Evolutionary conservation across 1,284 basidiomycete genomes (phyloP).

Genomic region (Albatrellus sp.): DNA sequence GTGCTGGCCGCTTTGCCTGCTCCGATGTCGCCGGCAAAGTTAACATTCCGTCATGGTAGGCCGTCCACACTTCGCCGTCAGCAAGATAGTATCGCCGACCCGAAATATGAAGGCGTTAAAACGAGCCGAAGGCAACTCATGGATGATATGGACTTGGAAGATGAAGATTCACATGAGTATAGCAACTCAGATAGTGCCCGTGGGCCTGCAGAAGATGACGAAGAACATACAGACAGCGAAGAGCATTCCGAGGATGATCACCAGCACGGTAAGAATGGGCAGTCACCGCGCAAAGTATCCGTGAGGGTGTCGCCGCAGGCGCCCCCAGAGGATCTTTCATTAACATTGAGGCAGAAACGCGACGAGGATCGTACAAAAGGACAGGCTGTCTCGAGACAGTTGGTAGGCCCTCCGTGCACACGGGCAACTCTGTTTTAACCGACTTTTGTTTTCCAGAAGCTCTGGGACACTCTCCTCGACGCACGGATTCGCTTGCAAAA

Average conservation of each 20-base stretch:
- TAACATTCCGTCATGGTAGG: constrained; percentile 22
- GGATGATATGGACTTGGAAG: constrained; percentile 15
- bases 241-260: constrained; percentile 10
- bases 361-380: constrained; percentile 68
- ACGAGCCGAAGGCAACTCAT: constrained; percentile 49
- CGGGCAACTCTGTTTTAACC: not conserved
- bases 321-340: constrained; percentile 36
- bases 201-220: constrained; percentile 18
- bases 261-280: constrained; percentile 13
- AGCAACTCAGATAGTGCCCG: constrained; percentile 10
- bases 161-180: constrained; percentile 15
- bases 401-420: constrained; percentile 29
- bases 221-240: constrained; percentile 21
- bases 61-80: constrained; percentile 56
- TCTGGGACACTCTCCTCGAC: constrained; percentile 81
- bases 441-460: constrained; percentile 29
- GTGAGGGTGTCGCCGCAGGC: constrained; percentile 16
- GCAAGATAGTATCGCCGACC: constrained; percentile 48
- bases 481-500: constrained; percentile 86
- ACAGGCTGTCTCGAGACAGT: constrained; percentile 69
- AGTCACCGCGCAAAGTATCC: constrained; percentile 4
- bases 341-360: constrained; percentile 42
- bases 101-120: constrained; percentile 66
- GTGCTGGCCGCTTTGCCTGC: too few relatives aligned
- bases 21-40: not conserved